Conservation (phyloP, 768 basidiomycete species). For the Macrocybe gigantea region DNA sequence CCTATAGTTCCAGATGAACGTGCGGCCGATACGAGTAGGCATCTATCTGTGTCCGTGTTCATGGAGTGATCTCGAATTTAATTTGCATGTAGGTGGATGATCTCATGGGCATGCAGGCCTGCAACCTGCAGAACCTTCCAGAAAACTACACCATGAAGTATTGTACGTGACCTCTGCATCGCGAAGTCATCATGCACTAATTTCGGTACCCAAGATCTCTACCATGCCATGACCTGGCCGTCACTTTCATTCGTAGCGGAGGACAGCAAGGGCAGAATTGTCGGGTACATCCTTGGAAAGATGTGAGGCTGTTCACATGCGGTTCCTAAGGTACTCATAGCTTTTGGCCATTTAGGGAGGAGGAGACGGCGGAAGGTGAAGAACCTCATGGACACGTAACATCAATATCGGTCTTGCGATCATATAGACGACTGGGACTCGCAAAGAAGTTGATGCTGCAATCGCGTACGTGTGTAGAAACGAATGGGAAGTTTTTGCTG, state of each 20-base stretch:
- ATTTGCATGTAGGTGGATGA: conserved; percentile 62
- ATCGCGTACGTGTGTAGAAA: conserved; percentile 59
- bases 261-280: conserved; percentile 84
- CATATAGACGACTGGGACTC: conserved; percentile 85
- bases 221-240: conserved; percentile 95
- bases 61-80: not conserved
- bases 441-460: conserved; percentile 96
- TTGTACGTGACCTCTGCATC: conserved; percentile 34
- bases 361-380: conserved; percentile 52
- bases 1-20: conserved; percentile 21
- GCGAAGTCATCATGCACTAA: not conserved
- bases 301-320: conserved; percentile 47
- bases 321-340: conserved; percentile 1
- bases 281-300: conserved; percentile 94
- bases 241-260: conserved; percentile 91
- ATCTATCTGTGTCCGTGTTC: not conserved
- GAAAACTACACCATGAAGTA: conserved; percentile 90
- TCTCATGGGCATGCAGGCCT: conserved; percentile 91
- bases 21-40: conserved; percentile 36
- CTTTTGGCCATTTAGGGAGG: conserved; percentile 47
- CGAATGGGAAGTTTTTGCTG: no score
- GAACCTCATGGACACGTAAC: conserved; percentile 91
- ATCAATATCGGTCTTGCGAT: conserved; percentile 89
- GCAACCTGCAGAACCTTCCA: conserved; percentile 91
- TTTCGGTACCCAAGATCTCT: conserved; percentile 57